phyloP scores from a whole-genome alignment of 257 asterid species.

The Solanum bulbocastanum region DNA sequence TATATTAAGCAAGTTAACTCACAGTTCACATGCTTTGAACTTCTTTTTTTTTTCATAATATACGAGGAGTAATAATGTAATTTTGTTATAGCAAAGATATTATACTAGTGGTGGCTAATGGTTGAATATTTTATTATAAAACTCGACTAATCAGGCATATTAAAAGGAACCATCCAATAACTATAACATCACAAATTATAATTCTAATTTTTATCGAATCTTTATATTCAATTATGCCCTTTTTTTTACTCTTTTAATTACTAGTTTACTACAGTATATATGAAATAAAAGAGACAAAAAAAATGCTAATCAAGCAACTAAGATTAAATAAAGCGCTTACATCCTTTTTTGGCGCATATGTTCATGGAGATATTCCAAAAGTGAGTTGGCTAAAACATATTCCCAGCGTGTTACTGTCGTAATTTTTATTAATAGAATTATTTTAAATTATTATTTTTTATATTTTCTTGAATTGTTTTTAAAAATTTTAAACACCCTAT shows the following conservation, averaged over 20 bases:
- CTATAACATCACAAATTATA: neutral
- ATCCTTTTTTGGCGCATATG: neutral
- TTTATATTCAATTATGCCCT: neutral
- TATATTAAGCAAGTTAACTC: neutral
- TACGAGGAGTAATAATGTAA: neutral
- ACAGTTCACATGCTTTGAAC: neutral
- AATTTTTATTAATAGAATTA: too few relatives aligned
- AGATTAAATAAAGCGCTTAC: neutral
- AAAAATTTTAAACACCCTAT: neutral
- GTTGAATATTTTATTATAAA: neutral
- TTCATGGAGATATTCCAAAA: neutral
- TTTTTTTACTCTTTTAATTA: neutral
- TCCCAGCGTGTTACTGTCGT: neutral
- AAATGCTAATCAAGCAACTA: neutral
- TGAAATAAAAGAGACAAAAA: neutral
- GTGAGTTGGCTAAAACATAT: slow-evolving; percentile 1
- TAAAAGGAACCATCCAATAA: neutral
- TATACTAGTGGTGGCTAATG: neutral
- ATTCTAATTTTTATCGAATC: neutral
- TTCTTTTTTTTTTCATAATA: neutral
- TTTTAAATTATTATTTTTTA: too few relatives aligned
- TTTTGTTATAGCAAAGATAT: neutral
- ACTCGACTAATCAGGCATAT: neutral
- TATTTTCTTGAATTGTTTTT: too few relatives aligned
- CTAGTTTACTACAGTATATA: neutral